Evolutionary conservation across 2,329 filamentous ascomycete genomes (phyloP).

Genomic region (Alternaria hordeiaustralica): DNA sequence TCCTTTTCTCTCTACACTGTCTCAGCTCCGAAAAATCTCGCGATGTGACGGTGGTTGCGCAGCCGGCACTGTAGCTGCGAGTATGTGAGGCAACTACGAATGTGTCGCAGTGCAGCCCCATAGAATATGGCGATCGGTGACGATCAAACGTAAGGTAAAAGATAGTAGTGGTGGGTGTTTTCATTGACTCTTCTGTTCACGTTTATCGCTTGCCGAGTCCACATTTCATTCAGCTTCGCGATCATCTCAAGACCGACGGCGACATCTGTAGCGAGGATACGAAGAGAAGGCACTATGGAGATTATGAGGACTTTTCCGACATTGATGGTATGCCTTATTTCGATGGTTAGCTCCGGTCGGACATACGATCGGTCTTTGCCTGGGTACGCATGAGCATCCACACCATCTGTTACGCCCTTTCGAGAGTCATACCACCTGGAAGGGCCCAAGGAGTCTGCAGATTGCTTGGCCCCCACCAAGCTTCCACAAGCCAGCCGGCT

Average conservation of each 20-base stretch:
- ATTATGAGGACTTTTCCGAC: neutral
- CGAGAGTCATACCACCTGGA: neutral
- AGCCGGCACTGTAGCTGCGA: neutral
- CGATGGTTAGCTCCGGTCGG: neutral
- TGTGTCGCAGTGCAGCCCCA: neutral
- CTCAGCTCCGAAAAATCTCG: neutral
- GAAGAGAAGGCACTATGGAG: neutral
- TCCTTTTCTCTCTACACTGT: neutral
- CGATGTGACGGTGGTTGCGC: neutral
- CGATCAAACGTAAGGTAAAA: neutral
- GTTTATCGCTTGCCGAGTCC: neutral
- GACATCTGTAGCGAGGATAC: neutral
- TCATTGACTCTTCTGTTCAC: neutral
- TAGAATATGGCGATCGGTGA: neutral
- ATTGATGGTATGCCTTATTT: neutral
- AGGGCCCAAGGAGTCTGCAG: neutral
- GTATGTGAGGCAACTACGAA: neutral
- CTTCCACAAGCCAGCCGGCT: neutral
- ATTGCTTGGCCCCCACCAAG: neutral
- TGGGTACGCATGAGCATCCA: neutral
- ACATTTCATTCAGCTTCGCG: neutral
- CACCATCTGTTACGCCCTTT: neutral
- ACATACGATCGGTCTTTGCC: neutral
- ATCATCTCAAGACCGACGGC: neutral
- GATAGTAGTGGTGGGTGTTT: neutral